Evolutionary conservation across 345 rosid species (phyloP).

Genomic region (Conringia planisiliqua): DNA sequence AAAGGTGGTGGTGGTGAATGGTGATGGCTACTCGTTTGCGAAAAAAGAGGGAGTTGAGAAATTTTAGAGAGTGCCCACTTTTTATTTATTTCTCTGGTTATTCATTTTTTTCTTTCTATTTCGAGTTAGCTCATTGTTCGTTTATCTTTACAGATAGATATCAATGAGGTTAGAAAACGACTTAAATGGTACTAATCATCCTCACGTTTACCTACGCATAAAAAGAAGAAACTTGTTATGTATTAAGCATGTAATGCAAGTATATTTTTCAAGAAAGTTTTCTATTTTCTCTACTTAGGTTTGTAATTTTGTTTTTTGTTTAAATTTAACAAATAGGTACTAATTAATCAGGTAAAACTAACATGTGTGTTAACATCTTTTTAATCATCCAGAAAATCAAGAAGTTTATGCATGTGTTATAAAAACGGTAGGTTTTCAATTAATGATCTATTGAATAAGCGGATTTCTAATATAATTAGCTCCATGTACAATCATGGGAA

Average conservation of each 20-base stretch:
- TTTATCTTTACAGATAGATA: background rate
- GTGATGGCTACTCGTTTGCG: conserved; percentile 21
- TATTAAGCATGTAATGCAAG: background rate
- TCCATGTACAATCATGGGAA: background rate
- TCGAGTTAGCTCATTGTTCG: background rate
- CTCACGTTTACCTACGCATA: background rate
- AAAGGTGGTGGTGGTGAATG: conserved; percentile 3
- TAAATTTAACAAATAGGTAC: background rate
- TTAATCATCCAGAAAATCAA: background rate
- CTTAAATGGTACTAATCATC: background rate
- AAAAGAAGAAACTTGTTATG: background rate
- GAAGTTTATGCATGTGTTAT: background rate
- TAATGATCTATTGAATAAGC: background rate
- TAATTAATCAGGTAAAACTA: background rate
- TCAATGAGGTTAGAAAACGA: background rate
- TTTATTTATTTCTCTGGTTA: background rate
- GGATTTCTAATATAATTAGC: background rate
- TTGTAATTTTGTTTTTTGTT: background rate
- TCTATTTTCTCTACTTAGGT: background rate
- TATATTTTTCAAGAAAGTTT: background rate
- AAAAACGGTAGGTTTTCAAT: background rate
- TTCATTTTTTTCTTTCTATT: background rate
- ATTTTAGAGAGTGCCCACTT: background rate
- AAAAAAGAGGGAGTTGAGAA: background rate
- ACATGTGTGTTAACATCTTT: background rate